Base-by-base conservation (phyloP, 495 filamentous ascomycete genomes). In the Neurospora sp. region DNA sequence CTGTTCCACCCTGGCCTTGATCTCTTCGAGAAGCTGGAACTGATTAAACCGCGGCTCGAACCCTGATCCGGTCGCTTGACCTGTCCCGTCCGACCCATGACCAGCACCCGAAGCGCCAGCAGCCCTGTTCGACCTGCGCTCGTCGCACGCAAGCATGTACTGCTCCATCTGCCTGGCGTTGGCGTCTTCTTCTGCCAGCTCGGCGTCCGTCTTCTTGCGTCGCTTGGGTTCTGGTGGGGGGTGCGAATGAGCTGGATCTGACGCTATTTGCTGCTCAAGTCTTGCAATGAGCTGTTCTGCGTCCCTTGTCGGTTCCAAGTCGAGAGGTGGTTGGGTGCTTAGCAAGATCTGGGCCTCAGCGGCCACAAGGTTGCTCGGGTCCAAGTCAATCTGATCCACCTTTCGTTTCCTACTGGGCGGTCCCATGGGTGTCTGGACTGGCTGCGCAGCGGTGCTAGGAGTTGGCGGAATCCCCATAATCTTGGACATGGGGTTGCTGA, bases 111-210 rank as follows among this genome's bases (percentile, higher is more conserved):
- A 86, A 18, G 84, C 86, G 68, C 87, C 84, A 0, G 87, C 86
- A 48, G 84, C 82, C 20, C 86, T 86, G 12, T 90, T 84, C 31
- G 89, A 87, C 66, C 93, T 85, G 16, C 93, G 88, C 76, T 98
- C 96, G 72, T 99, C 96, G 84, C 95, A 90, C 68, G 93, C 91
- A 42, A 98, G 93, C 91, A 98, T 94, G 75, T 94, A 94, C 38
- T 92, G 86, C 79, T 98, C 93, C 78, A 93, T 90, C 66, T 96
- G 91, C 12, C 93, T 94, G 7, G 93, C 93, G 73, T 92, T 83
- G 1, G 96, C 94, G 79, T 98, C 94, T 78, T 98, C 96, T 3
- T 94, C 94, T 40, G 92, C 95, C 80, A 98, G 87, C 77, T 99
- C 94, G 7, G 96, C 96, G 12, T 94, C 90, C 0, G 96, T 99